phyloP scores from a whole-genome alignment of 2,329 filamentous ascomycete genomes.

The Thielaviopsis musarum region DNA sequence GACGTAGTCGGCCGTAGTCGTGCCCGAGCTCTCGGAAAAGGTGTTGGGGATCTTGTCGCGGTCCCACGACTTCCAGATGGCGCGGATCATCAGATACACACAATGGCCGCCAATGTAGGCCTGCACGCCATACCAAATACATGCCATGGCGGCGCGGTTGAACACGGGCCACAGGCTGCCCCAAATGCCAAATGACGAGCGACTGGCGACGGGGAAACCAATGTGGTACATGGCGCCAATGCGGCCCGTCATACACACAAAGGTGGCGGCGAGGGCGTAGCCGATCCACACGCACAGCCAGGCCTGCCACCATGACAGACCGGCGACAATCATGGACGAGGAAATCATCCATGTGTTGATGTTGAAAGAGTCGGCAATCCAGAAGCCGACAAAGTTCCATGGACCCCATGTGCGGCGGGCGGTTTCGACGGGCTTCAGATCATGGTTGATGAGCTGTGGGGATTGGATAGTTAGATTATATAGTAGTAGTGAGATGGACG shows the following conservation, averaged over 20 bases:
- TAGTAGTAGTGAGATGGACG: not conserved
- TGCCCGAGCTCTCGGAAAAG: conserved; percentile 48
- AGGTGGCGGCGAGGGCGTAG: conserved; percentile 58
- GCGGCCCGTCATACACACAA: conserved; percentile 62
- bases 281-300: conserved; percentile 82
- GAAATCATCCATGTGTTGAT: conserved; percentile 94
- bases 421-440: conserved; percentile 66
- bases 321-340: conserved; percentile 59
- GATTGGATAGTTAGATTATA: conserved; percentile 1
- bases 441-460: conserved; percentile 56
- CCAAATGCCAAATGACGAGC: conserved; percentile 77
- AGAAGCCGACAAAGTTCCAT: conserved; percentile 81
- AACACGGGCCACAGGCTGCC: conserved; percentile 78
- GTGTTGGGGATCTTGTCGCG: conserved; percentile 45
- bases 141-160: conserved; percentile 75
- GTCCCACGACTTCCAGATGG: conserved; percentile 61
- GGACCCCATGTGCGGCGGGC: conserved; percentile 67
- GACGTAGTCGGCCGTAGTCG: conserved; percentile 56
- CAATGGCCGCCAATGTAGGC: conserved; percentile 72
- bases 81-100: conserved; percentile 73
- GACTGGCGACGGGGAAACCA: conserved; percentile 65
- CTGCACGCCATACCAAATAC: conserved; percentile 79
- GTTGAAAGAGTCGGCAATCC: conserved; percentile 74
- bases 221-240: conserved; percentile 82
- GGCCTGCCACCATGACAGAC: conserved; percentile 82